These are phyloP conservation scores for Thymus mandschuricus DNA, from an alignment of 257 asterid species.

Conservation along the genomic window DNA sequence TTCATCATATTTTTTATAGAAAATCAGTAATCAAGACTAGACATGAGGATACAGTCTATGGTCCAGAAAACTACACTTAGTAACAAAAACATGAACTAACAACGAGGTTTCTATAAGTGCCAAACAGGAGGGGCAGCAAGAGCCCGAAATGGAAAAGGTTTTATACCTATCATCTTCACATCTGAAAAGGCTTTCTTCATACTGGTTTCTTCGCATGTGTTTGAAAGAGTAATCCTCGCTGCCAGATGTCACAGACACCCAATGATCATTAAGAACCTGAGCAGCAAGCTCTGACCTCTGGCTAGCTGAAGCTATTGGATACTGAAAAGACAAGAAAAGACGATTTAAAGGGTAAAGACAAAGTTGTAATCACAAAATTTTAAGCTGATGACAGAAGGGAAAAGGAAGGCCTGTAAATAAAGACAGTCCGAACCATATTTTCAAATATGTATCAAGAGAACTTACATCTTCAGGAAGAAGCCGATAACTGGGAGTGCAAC, in stretches of 20 bases:
- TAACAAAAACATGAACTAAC: conserved; percentile 5
- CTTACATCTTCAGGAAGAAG: conserved; percentile 99
- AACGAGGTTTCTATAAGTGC: conserved; percentile 8
- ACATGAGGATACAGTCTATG: conserved; percentile 11
- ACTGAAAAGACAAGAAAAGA: conserved; percentile 51
- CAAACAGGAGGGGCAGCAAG: conserved; percentile 19
- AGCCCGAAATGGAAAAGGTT: conserved; percentile 17
- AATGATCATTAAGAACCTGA: conserved; percentile 84
- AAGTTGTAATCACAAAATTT: conserved; percentile 17
- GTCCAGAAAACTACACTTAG: conserved; percentile 1
- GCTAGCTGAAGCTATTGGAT: conserved; percentile 87
- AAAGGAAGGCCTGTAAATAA: not conserved
- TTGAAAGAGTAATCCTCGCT: conserved; percentile 99
- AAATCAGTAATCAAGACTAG: not conserved
- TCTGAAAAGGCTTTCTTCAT: conserved; percentile 95
- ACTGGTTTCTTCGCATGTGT: conserved; percentile 96
- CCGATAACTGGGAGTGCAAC: conserved; percentile 94
- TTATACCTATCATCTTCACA: conserved; percentile 96
- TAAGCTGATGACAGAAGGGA: conserved; percentile 1
- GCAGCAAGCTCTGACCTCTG: conserved; percentile 90
- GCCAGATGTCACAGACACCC: conserved; percentile 99
- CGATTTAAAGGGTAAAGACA: not conserved
- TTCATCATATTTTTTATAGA: conserved; percentile 15
- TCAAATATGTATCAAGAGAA: conserved; percentile 17
- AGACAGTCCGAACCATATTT: conserved; percentile 17